Evolutionary conservation across 1,139 yeast genomes (phyloP).

Genomic region (Torulaspora globosa): DNA sequence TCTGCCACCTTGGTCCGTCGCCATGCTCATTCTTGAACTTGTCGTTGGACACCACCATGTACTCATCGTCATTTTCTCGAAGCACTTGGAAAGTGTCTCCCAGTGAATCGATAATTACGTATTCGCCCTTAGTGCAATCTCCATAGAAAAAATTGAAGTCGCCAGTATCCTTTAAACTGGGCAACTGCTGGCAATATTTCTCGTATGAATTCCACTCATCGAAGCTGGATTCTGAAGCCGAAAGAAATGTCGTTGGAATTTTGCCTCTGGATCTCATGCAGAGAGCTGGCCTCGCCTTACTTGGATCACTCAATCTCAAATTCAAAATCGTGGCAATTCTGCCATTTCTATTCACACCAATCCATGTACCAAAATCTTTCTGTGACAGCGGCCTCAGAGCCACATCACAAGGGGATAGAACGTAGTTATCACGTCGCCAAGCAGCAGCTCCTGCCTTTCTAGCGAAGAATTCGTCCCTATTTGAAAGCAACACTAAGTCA

Average conservation of each 20-base stretch:
- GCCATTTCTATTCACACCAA: slow-evolving; percentile 64
- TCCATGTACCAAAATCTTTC: slow-evolving; percentile 76
- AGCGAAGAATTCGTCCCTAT: slow-evolving; percentile 77
- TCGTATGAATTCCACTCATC: slow-evolving; percentile 44
- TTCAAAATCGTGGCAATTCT: slow-evolving; percentile 73
- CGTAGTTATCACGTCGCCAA: slow-evolving; percentile 42
- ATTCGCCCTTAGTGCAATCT: slow-evolving; percentile 42
- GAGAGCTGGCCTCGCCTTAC: slow-evolving; percentile 23
- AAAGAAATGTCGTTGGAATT: slow-evolving; percentile 58
- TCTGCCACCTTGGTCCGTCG: slow-evolving; percentile 72
- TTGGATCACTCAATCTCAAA: slow-evolving; percentile 40
- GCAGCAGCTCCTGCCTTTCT: slow-evolving; percentile 67
- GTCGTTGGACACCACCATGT: slow-evolving; percentile 36
- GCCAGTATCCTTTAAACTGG: slow-evolving; percentile 52
- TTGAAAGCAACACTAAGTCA: slow-evolving; percentile 69
- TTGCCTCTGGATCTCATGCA: slow-evolving; percentile 62
- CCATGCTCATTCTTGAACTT: slow-evolving; percentile 36
- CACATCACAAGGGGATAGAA: slow-evolving; percentile 72
- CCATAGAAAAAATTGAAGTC: slow-evolving; percentile 87
- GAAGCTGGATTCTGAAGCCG: slow-evolving; percentile 39
- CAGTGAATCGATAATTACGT: slow-evolving; percentile 29
- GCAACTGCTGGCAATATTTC: slow-evolving; percentile 25
- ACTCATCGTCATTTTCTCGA: slow-evolving; percentile 21
- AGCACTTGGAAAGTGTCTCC: slow-evolving; percentile 44
- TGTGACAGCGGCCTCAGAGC: slow-evolving; percentile 49